Conservation (phyloP, 2,329 filamentous ascomycete genomes). For the Colletotrichum melonis region DNA sequence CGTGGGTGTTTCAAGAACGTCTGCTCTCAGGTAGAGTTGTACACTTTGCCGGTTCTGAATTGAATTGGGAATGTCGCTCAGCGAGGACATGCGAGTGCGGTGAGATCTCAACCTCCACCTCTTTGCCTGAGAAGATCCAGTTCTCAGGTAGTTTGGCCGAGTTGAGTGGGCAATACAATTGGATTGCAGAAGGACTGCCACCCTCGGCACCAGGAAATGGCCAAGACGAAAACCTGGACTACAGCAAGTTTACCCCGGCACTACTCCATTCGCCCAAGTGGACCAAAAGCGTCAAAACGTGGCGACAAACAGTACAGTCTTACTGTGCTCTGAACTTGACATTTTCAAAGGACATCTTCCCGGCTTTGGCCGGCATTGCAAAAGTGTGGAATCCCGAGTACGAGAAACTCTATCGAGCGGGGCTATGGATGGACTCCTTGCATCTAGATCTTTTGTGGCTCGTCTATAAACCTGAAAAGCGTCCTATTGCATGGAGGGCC, state of each 20-base stretch:
- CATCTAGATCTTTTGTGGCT: neutral
- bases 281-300: neutral
- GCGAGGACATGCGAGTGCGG: too few species aligned
- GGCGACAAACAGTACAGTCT: neutral
- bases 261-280: neutral
- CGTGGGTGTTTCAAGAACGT: slow-evolving; percentile 45
- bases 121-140: too few species aligned
- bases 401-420: neutral
- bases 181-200: too few species aligned
- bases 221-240: too few species aligned
- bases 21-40: slow-evolving; percentile 41
- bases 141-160: too few species aligned
- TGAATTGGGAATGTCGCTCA: too few species aligned
- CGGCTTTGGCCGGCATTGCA: neutral
- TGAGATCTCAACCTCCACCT: too few species aligned
- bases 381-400: neutral
- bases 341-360: neutral
- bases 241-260: too few species aligned
- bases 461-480: neutral
- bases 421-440: neutral
- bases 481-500: neutral
- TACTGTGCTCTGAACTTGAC: neutral
- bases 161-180: too few species aligned
- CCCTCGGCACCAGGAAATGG: too few species aligned
- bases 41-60: slow-evolving; percentile 36